Evolutionary conservation across 2,329 filamentous ascomycete species (phyloP), one percentile per base, ranked within the genome.

Genomic region (Emmonsiellopsis sp.): DNA sequence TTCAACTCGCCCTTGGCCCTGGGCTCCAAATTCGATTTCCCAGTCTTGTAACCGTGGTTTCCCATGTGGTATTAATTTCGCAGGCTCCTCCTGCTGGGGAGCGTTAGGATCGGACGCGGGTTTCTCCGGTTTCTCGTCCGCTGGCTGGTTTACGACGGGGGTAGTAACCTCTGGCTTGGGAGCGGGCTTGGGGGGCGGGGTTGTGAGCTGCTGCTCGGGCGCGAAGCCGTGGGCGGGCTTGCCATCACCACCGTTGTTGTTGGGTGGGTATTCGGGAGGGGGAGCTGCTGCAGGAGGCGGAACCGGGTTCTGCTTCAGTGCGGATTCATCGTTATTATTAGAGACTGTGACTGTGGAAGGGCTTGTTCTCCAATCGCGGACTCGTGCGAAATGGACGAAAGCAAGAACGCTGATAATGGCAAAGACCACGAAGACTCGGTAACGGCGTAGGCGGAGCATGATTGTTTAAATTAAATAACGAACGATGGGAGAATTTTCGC

Each of bases 341-440:
- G 34, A n/a, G 26, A 37, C 2, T 3, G 46, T 6, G 30, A 35
- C 5, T n/a, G 40, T 52, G 43, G 42, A 56, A 54, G 55, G 59
- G 20, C 20, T 26, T 26, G 20, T 26, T 5, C 20, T 26, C 67
- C 71, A 73, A 53, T 73, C 65, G 54, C 69, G 70, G 55, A 76
- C 72, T 48, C 69, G 68, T 35, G 71, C 67, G 58, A 81, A 80
- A 58, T 77, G 76, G 61, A 81, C 74, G 51, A 82, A 65, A 2
- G 74, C 63, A 41, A 76, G 62, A 40, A 74, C 58, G 15, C 71
- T 64, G 52, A 74, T 63, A 52, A 70, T 63, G 34, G 73, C 72
- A 53, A 77, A 73, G 38, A 73, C 59, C 51, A 77, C 57, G 52
- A 75, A 73, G 35, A 73, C 61, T 54, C 75, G 70, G 60, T 77